Percentiles rank a stretch among this genome's conserved stretches.
Evolutionary conservation across 2,329 filamentous ascomycete genomes (phyloP).

Genomic region (Aspergillus fijiensis): DNA sequence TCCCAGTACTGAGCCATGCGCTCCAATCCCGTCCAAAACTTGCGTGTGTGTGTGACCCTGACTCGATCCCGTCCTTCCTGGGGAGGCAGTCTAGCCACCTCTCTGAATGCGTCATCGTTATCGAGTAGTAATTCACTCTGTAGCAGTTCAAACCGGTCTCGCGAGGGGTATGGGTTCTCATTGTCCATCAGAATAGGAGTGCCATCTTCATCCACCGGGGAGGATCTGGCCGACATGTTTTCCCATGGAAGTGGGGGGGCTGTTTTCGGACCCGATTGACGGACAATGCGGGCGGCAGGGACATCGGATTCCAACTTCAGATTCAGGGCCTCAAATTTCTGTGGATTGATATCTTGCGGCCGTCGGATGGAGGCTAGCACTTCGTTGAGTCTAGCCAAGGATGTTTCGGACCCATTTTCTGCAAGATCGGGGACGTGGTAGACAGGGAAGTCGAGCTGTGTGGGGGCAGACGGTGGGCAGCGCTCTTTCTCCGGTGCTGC

Average conservation of each 20-base stretch:
- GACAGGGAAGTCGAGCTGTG: conserved; percentile 53
- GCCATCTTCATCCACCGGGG: conserved; percentile 23
- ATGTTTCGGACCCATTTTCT: conserved; percentile 34
- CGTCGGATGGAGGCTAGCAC: conserved; percentile 46
- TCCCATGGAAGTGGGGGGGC: conserved; percentile 43
- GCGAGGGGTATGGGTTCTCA: conserved; percentile 48
- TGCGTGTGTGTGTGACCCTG: conserved; percentile 56
- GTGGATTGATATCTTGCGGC: conserved; percentile 41
- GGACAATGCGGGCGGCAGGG: conserved; percentile 37
- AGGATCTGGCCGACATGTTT: conserved; percentile 11
- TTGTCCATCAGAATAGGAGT: conserved; percentile 46
- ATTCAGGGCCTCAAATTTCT: conserved; percentile 44
- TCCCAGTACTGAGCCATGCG: conserved; percentile 65
- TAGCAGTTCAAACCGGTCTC: conserved; percentile 50
- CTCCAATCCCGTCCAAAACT: conserved; percentile 61
- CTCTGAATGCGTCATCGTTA: conserved; percentile 59
- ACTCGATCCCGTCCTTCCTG: conserved; percentile 48
- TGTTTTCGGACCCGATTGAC: conserved; percentile 32
- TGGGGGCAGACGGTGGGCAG: conserved; percentile 50
- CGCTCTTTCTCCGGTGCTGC: conserved; percentile 45
- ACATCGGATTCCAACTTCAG: conserved; percentile 40
- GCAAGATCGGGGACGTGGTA: conserved; percentile 42
- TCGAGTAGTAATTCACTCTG: conserved; percentile 53
- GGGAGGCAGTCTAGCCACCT: conserved; percentile 50
- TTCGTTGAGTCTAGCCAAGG: conserved; percentile 42